A percentile compares a stretch with the other conserved stretches of the same genome.
Evolutionary conservation across 73 alveolate genomes (phyloP).

Genomic region (Paramecium octaurelia): DNA sequence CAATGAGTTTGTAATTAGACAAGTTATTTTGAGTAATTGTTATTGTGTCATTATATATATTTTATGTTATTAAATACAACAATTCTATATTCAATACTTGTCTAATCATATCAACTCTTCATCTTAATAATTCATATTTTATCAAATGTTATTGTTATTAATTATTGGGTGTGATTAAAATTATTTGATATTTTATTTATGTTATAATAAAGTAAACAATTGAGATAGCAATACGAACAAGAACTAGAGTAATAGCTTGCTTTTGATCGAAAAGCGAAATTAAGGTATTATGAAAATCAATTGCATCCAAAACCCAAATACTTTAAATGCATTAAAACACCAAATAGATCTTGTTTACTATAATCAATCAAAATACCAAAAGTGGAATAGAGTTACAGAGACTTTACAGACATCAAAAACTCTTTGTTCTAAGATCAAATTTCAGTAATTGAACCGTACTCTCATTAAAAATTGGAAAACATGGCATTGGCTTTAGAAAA

Average conservation of each 20-base stretch:
- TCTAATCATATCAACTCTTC: too few species aligned
- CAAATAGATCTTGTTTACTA: background rate
- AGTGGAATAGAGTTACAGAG: background rate
- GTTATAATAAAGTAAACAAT: background rate
- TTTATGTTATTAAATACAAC: background rate
- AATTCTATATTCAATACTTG: too few species aligned
- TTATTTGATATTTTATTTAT: background rate
- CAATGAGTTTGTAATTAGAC: background rate
- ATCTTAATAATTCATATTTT: too few species aligned
- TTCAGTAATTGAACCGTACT: background rate
- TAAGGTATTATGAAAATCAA: background rate
- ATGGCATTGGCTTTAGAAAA: background rate
- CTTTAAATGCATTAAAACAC: background rate
- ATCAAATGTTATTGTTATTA: too few species aligned
- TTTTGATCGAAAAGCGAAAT: background rate
- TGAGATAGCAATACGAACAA: background rate
- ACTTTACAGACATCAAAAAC: background rate
- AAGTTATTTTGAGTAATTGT: background rate
- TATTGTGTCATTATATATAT: background rate
- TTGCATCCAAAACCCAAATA: background rate
- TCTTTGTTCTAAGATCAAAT: background rate
- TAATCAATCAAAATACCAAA: slow-evolving; percentile 7
- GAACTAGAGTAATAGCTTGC: background rate
- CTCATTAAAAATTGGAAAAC: background rate
- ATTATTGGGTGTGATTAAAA: background rate